phyloP scores from a whole-genome alignment of 2,329 filamentous ascomycete species.

The Beauveria bassiana region DNA sequence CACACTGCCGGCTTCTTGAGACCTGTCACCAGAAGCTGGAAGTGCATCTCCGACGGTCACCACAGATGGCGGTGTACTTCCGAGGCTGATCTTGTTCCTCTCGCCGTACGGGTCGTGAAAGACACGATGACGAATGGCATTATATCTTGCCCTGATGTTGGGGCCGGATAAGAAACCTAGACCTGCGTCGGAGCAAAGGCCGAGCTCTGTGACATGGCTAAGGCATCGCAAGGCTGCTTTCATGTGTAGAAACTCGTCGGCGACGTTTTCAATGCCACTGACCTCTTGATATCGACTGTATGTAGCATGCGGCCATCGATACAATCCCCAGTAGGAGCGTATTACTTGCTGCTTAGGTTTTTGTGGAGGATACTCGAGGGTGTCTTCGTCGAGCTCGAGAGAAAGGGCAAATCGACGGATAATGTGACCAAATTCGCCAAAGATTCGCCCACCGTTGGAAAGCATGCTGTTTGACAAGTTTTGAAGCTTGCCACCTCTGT shows the following conservation, averaged over 20 bases:
- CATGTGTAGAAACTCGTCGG: constrained; percentile 56
- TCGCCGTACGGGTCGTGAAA: constrained; percentile 26
- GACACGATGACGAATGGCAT: constrained; percentile 27
- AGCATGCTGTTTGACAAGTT: constrained; percentile 23
- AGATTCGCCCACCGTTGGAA: constrained; percentile 50
- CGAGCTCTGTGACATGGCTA: constrained; percentile 51
- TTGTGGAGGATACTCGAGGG: constrained; percentile 41
- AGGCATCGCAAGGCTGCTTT: constrained; percentile 52
- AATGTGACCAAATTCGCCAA: constrained; percentile 51
- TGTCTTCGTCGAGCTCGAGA: constrained; percentile 55
- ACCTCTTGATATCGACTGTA: constrained; percentile 54
- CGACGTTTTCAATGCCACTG: constrained; percentile 52
- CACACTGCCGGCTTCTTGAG: constrained; percentile 14
- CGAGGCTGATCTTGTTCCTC: constrained; percentile 6
- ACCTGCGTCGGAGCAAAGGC: constrained; percentile 58
- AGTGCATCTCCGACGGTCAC: constrained; percentile 9
- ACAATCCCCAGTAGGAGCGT: constrained; percentile 55
- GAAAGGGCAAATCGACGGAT: constrained; percentile 59
- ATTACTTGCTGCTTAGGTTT: constrained; percentile 48
- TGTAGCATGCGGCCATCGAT: constrained; percentile 53
- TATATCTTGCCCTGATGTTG: constrained; percentile 43
- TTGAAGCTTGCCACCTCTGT: constrained; percentile 17
- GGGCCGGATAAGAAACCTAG: constrained; percentile 60
- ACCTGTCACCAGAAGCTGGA: not conserved
- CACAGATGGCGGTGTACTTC: not conserved